phyloP scores from a whole-genome alignment of 2,329 filamentous ascomycete species.

The Nigrospora sphaerica region DNA sequence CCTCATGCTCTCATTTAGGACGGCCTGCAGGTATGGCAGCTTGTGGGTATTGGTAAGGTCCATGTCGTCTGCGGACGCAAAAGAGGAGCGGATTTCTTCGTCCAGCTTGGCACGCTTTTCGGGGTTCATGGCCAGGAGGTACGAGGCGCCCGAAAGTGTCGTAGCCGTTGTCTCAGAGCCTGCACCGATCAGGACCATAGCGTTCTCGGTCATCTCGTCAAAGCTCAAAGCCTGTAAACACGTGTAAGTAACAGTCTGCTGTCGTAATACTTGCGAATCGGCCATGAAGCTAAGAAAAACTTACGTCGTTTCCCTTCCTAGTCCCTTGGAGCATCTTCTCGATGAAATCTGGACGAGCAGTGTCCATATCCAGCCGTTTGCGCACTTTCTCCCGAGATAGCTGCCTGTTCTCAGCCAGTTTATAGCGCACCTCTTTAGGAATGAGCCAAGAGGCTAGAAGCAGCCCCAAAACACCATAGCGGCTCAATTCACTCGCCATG shows the following conservation, averaged over 20 bases:
- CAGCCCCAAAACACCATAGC: background rate
- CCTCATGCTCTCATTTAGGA: conserved; percentile 31
- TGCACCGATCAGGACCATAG: conserved; percentile 14
- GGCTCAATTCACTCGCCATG: background rate
- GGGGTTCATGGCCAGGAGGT: conserved; percentile 25
- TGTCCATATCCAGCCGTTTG: background rate
- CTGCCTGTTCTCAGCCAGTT: background rate
- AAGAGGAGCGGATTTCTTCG: conserved; percentile 28
- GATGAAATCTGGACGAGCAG: background rate
- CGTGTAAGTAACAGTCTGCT: no score
- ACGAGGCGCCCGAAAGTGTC: conserved; percentile 30
- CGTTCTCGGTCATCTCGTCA: conserved; percentile 14
- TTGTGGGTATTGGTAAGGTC: conserved; percentile 18
- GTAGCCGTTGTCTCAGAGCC: conserved; percentile 40
- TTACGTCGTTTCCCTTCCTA: no score
- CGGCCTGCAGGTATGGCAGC: conserved; percentile 29
- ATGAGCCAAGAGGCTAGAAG: background rate
- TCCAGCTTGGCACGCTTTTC: conserved; percentile 20
- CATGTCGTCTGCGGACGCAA: conserved; percentile 28
- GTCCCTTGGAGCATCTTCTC: conserved; percentile 18
- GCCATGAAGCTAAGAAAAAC: no score
- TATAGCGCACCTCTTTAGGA: background rate
- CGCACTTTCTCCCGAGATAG: background rate
- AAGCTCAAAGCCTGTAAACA: conserved; percentile 8
- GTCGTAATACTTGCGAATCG: no score